Conservation (phyloP, 495 filamentous ascomycete species). For the Chaetomium fimeti region DNA sequence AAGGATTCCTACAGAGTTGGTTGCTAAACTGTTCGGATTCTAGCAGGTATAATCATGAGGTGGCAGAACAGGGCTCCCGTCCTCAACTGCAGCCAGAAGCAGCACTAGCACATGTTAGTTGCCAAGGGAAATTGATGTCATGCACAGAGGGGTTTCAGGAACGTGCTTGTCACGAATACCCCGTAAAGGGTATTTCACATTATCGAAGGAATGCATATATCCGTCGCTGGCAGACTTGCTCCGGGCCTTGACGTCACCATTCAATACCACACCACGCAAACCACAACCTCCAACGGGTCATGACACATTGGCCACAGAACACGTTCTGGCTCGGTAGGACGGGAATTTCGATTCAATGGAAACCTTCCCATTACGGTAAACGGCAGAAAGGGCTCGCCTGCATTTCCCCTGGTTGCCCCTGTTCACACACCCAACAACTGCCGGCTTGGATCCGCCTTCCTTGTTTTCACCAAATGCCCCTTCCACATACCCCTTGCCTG, state of each 20-base stretch:
- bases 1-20: no score
- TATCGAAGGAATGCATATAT: background rate
- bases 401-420: background rate
- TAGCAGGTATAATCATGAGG: no score
- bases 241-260: slow-evolving; percentile 7
- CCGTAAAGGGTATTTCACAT: no score
- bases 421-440: background rate
- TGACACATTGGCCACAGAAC: slow-evolving; percentile 1
- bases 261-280: background rate
- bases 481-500: background rate
- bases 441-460: background rate
- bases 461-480: background rate
- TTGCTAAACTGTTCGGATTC: no score
- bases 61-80: no score
- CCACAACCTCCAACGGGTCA: background rate
- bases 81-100: no score
- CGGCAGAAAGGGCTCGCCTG: background rate
- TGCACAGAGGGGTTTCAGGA: no score
- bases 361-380: background rate
- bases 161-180: no score
- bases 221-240: background rate
- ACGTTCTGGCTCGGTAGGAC: background rate
- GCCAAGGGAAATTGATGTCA: background rate
- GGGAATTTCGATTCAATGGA: background rate
- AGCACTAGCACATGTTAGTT: background rate